Percentiles rank a stretch among this genome's conserved stretches.
These are phyloP conservation scores for Nemania sp. DNA, from an alignment of 2,329 filamentous ascomycete species.

Conservation along the genomic window DNA sequence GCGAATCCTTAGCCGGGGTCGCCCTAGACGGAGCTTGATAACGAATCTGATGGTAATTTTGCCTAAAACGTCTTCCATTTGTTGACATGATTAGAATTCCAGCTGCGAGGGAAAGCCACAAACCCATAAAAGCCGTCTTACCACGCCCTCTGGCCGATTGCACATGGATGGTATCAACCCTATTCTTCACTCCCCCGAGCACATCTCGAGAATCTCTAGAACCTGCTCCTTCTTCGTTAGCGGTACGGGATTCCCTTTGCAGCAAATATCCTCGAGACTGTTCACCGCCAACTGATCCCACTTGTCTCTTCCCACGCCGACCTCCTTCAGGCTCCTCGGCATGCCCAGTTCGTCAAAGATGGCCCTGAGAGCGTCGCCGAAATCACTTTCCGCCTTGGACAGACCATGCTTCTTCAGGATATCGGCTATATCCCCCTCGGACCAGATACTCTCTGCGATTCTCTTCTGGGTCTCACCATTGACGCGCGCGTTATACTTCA, in stretches of 20 bases:
- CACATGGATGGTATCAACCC: no score
- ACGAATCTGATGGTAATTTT: no score
- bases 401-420: slow-evolving; percentile 12
- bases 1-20: no score
- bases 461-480: neutral
- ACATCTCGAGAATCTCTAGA: slow-evolving; percentile 42
- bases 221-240: slow-evolving; percentile 40
- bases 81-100: no score
- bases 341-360: slow-evolving; percentile 39
- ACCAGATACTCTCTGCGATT: neutral
- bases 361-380: slow-evolving; percentile 30
- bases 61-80: no score
- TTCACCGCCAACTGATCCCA: slow-evolving; percentile 40
- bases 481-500: slow-evolving; percentile 4
- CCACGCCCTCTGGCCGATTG: no score
- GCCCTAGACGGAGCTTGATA: no score
- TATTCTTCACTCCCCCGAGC: slow-evolving; percentile 15
- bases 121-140: no score
- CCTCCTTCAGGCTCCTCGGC: slow-evolving; percentile 37
- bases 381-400: neutral
- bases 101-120: no score
- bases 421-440: neutral
- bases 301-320: slow-evolving; percentile 39
- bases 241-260: slow-evolving; percentile 36
- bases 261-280: slow-evolving; percentile 35